Evolutionary conservation across 257 asterid genomes (phyloP).

Genomic region (Thymus quinquecostatus): DNA sequence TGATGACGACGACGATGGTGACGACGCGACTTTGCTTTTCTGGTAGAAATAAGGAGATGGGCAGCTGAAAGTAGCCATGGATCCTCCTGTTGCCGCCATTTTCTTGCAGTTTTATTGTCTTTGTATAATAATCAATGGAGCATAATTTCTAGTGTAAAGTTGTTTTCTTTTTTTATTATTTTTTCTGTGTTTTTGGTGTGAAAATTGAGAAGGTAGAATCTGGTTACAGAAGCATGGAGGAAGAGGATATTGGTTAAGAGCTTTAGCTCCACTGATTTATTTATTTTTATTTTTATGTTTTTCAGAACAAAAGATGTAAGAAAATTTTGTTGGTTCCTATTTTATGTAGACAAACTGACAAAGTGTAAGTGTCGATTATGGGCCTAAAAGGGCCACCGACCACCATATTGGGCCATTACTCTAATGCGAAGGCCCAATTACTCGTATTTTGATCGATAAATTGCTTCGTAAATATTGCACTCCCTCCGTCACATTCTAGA

Average conservation of each 20-base stretch:
- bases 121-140: conserved; percentile 14
- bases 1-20: conserved; percentile 26
- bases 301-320: conserved; percentile 1
- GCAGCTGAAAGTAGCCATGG: conserved; percentile 47
- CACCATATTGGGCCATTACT: background rate
- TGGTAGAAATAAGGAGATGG: conserved; percentile 43
- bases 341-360: background rate
- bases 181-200: background rate
- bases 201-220: conserved; percentile 18
- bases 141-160: conserved; percentile 9
- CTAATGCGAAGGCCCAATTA: conserved; percentile 6
- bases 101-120: conserved; percentile 8
- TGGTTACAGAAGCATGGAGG: conserved; percentile 33
- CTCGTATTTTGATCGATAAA: too few species aligned
- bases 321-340: background rate
- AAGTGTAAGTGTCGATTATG: conserved; percentile 4
- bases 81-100: conserved; percentile 50
- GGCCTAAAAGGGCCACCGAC: conserved; percentile 14
- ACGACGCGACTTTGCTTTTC: conserved; percentile 34
- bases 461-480: too few species aligned
- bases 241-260: conserved; percentile 35
- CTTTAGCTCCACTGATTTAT: conserved; percentile 48
- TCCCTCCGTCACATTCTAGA: too few species aligned
- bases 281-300: background rate
- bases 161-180: background rate